Conservation (phyloP, 2,329 filamentous ascomycete genomes). For the Malbranchea zuffiana region DNA sequence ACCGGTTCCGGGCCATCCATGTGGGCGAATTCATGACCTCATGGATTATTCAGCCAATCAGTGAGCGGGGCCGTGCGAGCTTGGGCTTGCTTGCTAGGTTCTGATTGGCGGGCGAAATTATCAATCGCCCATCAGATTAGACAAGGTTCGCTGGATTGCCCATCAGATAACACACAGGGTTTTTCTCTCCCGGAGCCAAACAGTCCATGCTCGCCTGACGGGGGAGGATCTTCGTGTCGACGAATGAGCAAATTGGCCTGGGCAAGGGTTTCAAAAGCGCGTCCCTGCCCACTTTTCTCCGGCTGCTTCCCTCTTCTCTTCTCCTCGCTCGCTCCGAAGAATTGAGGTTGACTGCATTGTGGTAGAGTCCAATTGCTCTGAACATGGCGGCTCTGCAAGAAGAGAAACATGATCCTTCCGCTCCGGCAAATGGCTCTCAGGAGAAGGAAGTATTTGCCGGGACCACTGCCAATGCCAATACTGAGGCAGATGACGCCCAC, state of each 20-base stretch:
- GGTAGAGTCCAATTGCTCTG: neutral
- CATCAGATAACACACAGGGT: neutral
- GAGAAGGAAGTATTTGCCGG: too few species aligned
- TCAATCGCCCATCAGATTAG: conserved; percentile 1
- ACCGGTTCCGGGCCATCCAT: too few species aligned
- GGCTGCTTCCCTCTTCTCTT: neutral
- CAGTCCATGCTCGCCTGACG: too few species aligned
- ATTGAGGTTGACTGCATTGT: neutral
- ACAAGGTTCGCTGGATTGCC: neutral
- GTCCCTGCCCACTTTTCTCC: too few species aligned
- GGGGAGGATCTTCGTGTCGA: too few species aligned
- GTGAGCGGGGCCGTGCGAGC: too few species aligned
- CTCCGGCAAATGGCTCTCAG: neutral
- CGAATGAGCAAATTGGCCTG: too few species aligned
- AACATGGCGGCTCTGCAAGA: neutral
- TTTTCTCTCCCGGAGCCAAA: too few species aligned
- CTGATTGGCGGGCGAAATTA: neutral
- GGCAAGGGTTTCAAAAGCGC: too few species aligned
- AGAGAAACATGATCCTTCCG: neutral
- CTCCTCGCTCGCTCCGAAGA: neutral
- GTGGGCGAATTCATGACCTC: too few species aligned
- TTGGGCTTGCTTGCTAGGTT: too few species aligned
- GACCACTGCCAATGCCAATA: neutral
- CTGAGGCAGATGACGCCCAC: neutral
- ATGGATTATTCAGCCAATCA: too few species aligned